A percentile compares a stretch with the other conserved stretches of the same genome.
phyloP scores from a whole-genome alignment of 2,329 filamentous ascomycete species.

The Fusarium sp. region DNA sequence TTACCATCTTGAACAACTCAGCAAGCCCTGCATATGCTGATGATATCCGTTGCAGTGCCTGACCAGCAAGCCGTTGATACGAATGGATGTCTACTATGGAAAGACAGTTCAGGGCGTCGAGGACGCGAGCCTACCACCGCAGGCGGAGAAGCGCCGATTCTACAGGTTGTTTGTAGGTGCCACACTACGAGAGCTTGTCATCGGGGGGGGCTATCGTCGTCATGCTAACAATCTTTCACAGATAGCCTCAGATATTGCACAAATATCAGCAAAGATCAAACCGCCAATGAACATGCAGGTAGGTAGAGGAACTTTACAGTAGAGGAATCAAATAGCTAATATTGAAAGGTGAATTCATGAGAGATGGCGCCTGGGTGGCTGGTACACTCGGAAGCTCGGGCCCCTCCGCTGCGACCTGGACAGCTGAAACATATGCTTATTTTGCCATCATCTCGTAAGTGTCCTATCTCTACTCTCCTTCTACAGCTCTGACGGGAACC shows the following conservation, averaged over 20 bases:
- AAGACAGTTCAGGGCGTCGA: no score
- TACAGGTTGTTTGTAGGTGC: no score
- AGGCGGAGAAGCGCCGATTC: no score
- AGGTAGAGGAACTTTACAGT: not conserved
- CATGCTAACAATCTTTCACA: not conserved
- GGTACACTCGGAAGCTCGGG: not conserved
- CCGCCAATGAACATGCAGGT: not conserved
- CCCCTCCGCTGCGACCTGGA: not conserved
- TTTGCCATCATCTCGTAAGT: not conserved
- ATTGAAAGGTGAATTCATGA: not conserved
- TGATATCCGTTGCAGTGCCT: no score
- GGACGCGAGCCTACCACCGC: no score
- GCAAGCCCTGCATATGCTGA: no score
- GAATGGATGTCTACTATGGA: no score
- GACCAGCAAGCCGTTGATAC: no score
- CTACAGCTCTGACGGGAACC: not conserved
- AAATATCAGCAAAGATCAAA: not conserved
- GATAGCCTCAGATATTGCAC: not conserved
- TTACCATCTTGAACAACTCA: no score
- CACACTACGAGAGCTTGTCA: no score
- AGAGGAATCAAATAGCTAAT: not conserved
- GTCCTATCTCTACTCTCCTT: accelerated
- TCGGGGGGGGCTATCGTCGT: no score
- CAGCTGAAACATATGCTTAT: not conserved
- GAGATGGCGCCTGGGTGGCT: not conserved